Percentiles rank a stretch among this genome's conserved stretches.
Evolutionary conservation across 73 alveolate genomes (phyloP).

Genomic region (Paraurostyla sp.): DNA sequence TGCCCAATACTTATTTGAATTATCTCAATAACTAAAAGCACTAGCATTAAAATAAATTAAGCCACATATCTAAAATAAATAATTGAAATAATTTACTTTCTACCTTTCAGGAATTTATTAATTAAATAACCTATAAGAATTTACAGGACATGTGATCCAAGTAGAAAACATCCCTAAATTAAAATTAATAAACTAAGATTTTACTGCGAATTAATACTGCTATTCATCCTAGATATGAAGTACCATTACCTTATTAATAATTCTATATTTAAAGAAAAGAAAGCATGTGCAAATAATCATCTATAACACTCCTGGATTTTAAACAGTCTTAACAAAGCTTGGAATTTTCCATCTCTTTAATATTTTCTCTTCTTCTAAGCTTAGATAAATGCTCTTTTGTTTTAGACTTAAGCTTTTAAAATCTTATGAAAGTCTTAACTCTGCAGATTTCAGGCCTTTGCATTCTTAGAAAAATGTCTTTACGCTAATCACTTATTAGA

Average conservation of each 20-base stretch:
- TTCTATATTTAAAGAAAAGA: constrained; percentile 29
- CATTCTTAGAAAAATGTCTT: not conserved
- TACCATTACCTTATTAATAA: constrained; percentile 6
- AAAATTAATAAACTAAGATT: not conserved
- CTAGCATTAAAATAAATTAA: not conserved
- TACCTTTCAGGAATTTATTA: not conserved
- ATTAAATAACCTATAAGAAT: not conserved
- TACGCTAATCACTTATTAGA: not conserved
- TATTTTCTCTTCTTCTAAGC: not conserved
- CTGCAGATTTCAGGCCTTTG: not conserved
- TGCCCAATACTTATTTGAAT: not conserved
- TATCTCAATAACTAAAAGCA: not conserved
- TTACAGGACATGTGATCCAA: not conserved
- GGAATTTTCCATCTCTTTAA: constrained; percentile 33
- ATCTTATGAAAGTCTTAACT: not conserved
- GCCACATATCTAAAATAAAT: not conserved
- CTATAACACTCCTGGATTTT: not conserved
- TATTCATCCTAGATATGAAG: not conserved
- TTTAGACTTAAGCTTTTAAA: not conserved
- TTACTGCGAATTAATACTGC: not conserved
- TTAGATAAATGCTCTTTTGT: not conserved
- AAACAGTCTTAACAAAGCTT: not conserved
- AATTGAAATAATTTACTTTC: not conserved
- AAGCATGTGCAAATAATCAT: not conserved
- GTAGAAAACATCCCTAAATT: constrained; percentile 2